A percentile compares a stretch with the other conserved stretches of the same genome.
Evolutionary conservation across 108 stramenopile species (phyloP).

Genomic region (Fistulifera pelliculosa): DNA sequence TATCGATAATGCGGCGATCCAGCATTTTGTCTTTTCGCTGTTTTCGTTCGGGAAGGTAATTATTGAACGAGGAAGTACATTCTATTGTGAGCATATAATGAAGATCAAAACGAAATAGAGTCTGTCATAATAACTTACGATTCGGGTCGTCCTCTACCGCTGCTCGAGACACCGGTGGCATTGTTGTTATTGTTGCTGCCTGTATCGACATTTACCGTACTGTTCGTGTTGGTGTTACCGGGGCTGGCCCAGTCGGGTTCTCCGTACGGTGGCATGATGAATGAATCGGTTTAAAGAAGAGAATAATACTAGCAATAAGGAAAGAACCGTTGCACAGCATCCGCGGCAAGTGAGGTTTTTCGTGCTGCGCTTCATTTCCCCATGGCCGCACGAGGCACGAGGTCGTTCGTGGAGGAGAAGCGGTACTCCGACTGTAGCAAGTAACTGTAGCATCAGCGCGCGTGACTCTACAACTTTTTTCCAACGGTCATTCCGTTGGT

Average conservation of each 20-base stretch:
- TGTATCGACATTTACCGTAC: constrained; percentile 9
- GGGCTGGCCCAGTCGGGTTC: constrained; percentile 63
- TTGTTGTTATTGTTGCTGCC: constrained; percentile 9
- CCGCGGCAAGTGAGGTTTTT: neutral
- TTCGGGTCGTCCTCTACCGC: constrained; percentile 1
- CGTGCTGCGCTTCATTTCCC: neutral
- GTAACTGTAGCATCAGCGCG: too few relatives aligned
- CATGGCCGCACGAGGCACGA: neutral
- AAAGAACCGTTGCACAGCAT: neutral
- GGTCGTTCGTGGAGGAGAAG: neutral
- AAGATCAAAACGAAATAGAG: too few relatives aligned
- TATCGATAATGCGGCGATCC: constrained; percentile 43
- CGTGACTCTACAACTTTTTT: neutral
- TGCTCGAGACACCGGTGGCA: constrained; percentile 13
- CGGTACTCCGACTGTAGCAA: too few relatives aligned
- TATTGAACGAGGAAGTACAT: too few relatives aligned
- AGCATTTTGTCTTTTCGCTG: constrained; percentile 1
- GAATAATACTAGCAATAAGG: neutral
- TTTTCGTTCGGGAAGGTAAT: too few relatives aligned
- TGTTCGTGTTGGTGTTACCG: constrained; percentile 14
- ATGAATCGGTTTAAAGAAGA: neutral
- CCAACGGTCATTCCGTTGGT: constrained; percentile 31
- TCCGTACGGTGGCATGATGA: constrained; percentile 29
- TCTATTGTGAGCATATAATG: too few relatives aligned
- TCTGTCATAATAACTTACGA: neutral